Evolutionary conservation across 805 yeast species (phyloP), one percentile per base, ranked within the genome.

Genomic region (Starmerella davenportii): DNA sequence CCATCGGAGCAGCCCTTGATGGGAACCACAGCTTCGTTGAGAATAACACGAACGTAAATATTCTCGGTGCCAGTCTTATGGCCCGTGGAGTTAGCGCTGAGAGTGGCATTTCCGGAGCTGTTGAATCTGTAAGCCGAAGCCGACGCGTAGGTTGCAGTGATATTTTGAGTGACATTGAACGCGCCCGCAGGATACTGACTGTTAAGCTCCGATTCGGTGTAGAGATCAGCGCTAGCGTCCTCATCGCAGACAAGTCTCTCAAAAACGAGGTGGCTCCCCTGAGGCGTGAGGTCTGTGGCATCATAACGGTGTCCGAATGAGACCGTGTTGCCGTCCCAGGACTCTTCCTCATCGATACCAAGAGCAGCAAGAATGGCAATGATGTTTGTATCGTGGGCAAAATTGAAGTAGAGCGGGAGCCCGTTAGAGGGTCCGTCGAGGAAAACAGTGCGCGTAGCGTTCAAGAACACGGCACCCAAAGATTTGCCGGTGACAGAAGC

Each of bases 381-480:
- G 30, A 71, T 54, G 47, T 72, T 74, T 20, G 73, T 70, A 49
- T 72, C 78, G 53, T 72, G 78, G n/a, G 72, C 62, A 51, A 70
- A 70, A 16, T 64, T 59, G 40, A 65, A 59, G 53, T 66, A 62
- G 25, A 72, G 51, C 42, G 65, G 53, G 8, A 50, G 48, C n/a
- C n/a, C n/a, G 17, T 46, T 43, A 9, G 51, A 63, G 9, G 58
- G 57, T 14, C 60, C 62, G 34, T 60, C 60, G 47, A 60, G 57
- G 44, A 71, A 57, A 39, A 70, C 53, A 14, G 58, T 51, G 36
- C 65, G 55, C 3, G 74, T 58, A 9, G 75, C 74, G 41, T 69
- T 63, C 43, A 69, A 56, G 47, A 62, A 62, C 4, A 63, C 58
- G 2, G 66, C 62, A 4, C 74, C 75, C 37, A 64, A 59, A 14